Base-by-base conservation (phyloP, 169 alveolate genomes). In the Cryptosporidium sp. region DNA sequence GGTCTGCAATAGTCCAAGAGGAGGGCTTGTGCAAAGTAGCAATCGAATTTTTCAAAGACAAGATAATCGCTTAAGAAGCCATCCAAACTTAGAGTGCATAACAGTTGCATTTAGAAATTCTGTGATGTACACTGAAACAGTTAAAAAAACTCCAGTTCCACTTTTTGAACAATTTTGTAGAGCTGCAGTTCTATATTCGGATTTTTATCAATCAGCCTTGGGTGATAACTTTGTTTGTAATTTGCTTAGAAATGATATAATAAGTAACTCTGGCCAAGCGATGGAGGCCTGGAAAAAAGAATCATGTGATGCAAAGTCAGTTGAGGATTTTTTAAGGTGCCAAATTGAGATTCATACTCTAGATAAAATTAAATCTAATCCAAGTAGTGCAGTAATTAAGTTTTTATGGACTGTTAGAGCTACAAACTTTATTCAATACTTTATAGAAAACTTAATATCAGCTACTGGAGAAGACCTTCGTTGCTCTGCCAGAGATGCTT, bases 361-460 rank as follows among this genome's bases (percentile, higher is more conserved):
- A 1, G 74, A 62, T 5, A 55, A 41, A 29, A 26, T 80, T 23
- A 26, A 31, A 14, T 21, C 52, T 8, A 62, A 80, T 43, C n/a
- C 23, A 2, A 37, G 39, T 14, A 80, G 43, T 80, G 89, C 70
- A 62, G 67, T 80, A 26, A 50, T 80, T 12, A 80, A 80, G 48
- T 80, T 80, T 41, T 39, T 80, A 9, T 80, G 89, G 89, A 67
- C 50, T 33, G 75, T 80, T 6, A 80, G 89, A 29, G 71, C 89
- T 61, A 29, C 59, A 14, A 80, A 80, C 37, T 80, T 80, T 39
- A 80, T 80, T 23, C 52, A 43, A 18, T 1, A 29, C 26, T 80
- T 80, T 58, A 62, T 80, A 18, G 89, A 80, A 80, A 80, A 80
- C 51, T 0, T 65, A 8, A 65, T 65, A 43, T 26, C 67, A 3